Percentiles rank a stretch among this genome's conserved stretches.
Evolutionary conservation across 352 stramenopile genomes (phyloP).

Genomic region (Pythium aristosporum): DNA sequence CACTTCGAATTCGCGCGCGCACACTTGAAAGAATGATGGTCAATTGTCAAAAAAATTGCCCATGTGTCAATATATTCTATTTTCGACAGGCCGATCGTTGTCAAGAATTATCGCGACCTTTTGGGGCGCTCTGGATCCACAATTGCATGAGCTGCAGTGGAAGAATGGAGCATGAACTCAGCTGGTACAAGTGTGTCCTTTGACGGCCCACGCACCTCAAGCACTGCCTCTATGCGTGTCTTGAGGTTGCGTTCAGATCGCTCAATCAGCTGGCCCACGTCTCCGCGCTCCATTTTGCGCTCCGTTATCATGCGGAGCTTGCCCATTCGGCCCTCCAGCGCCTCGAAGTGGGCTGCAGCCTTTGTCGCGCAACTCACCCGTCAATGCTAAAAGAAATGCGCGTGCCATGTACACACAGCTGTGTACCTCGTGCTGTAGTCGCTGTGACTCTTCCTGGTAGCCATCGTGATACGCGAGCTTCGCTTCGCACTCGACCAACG

Average conservation of each 20-base stretch:
- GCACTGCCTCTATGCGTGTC: constrained; percentile 45
- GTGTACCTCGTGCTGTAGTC: constrained; percentile 32
- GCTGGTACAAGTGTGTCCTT: too few species aligned
- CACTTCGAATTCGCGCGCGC: constrained; percentile 21
- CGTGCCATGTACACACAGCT: background rate
- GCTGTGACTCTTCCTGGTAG: constrained; percentile 28
- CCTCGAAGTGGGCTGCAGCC: constrained; percentile 23
- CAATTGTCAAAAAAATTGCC: constrained; percentile 10
- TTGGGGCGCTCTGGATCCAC: constrained; percentile 17
- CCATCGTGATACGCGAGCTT: constrained; percentile 24
- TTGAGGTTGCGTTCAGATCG: constrained; percentile 48
- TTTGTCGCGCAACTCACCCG: constrained; percentile 21
- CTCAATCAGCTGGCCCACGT: constrained; percentile 41
- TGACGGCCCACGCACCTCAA: constrained; percentile 35
- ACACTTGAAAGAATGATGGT: constrained; percentile 23
- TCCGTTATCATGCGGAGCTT: constrained; percentile 41
- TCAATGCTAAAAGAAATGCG: background rate
- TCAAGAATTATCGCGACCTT: background rate
- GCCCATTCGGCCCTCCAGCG: constrained; percentile 38
- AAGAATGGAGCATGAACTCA: background rate
- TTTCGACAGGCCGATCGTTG: constrained; percentile 14
- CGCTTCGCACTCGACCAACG: constrained; percentile 16
- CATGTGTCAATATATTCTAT: constrained; percentile 1
- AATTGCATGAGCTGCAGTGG: constrained; percentile 25
- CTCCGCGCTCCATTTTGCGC: constrained; percentile 30